phyloP scores from a whole-genome alignment of 1,284 basidiomycete species.

The Cryptococcus sp. region DNA sequence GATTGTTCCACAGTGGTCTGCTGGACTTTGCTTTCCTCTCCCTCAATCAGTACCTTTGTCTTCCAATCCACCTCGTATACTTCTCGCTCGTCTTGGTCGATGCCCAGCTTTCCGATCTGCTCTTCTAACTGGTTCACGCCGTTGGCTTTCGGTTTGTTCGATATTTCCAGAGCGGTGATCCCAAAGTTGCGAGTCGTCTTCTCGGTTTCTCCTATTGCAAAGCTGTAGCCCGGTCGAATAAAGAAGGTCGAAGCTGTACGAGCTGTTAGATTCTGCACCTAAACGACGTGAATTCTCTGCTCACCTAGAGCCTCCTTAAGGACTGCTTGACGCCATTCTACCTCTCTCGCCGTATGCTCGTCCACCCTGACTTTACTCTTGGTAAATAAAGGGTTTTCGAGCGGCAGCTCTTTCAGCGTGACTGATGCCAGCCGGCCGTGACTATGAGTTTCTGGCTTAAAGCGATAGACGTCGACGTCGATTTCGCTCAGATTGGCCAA shows the following conservation, averaged over 20 bases:
- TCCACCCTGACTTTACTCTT: conserved; percentile 5
- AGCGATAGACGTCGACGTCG: conserved; percentile 30
- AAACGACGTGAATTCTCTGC: conserved; percentile 11
- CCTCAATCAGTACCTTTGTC: conserved; percentile 27
- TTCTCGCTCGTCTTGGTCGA: conserved; percentile 13
- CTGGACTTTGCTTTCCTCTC: conserved; percentile 50
- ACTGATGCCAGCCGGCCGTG: conserved; percentile 27
- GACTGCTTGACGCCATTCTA: conserved; percentile 53
- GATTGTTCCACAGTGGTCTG: too few species aligned
- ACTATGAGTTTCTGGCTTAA: conserved; percentile 20
- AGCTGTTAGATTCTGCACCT: neutral
- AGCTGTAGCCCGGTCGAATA: conserved; percentile 62
- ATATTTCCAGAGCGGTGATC: conserved; percentile 60
- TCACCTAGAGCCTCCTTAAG: conserved; percentile 53
- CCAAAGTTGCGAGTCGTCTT: conserved; percentile 56
- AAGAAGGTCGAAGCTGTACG: conserved; percentile 70
- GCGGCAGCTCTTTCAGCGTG: conserved; percentile 20
- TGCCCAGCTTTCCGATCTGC: conserved; percentile 39
- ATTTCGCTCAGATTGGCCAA: conserved; percentile 22
- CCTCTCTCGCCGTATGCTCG: conserved; percentile 27
- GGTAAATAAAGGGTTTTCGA: neutral
- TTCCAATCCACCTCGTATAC: conserved; percentile 51
- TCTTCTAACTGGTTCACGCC: conserved; percentile 65
- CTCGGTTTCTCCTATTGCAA: conserved; percentile 61
- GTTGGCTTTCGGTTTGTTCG: conserved; percentile 62